Percentiles rank a stretch among this genome's conserved stretches.
These are phyloP conservation scores for Pholiota conissans DNA, from an alignment of 768 basidiomycete genomes.

Conservation along the genomic window DNA sequence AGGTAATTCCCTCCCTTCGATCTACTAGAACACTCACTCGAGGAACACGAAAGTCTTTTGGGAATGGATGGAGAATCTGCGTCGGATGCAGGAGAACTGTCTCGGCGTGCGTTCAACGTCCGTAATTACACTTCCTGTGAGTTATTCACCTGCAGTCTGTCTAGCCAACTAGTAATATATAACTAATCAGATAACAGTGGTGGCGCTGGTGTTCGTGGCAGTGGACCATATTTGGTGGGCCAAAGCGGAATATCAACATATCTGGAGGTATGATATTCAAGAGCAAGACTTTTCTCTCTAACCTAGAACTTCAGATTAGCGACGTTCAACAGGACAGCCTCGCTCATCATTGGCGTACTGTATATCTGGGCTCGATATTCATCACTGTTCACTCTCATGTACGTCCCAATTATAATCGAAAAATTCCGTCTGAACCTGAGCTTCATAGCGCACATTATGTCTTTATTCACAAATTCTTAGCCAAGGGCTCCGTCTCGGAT, in stretches of 20 bases:
- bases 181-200: no score
- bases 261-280: slow-evolving; percentile 1
- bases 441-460: neutral
- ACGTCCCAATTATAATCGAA: neutral
- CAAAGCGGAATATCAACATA: slow-evolving; percentile 2
- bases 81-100: neutral
- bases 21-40: neutral
- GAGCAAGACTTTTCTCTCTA: no score
- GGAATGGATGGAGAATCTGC: neutral
- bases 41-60: no score
- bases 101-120: neutral
- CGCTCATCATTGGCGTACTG: neutral
- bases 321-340: neutral
- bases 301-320: neutral
- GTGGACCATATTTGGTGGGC: neutral
- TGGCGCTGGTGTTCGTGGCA: neutral
- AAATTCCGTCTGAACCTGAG: no score
- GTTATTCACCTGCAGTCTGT: neutral
- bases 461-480: neutral
- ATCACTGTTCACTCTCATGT: slow-evolving; percentile 2
- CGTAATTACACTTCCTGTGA: slow-evolving; percentile 7
- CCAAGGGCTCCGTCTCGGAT: neutral
- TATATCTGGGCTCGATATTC: slow-evolving; percentile 7
- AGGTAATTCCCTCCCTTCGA: no score
- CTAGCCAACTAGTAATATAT: no score